These are phyloP conservation scores for Paralagenidium karlingii DNA, from an alignment of 352 stramenopile species.

Conservation along the genomic window DNA sequence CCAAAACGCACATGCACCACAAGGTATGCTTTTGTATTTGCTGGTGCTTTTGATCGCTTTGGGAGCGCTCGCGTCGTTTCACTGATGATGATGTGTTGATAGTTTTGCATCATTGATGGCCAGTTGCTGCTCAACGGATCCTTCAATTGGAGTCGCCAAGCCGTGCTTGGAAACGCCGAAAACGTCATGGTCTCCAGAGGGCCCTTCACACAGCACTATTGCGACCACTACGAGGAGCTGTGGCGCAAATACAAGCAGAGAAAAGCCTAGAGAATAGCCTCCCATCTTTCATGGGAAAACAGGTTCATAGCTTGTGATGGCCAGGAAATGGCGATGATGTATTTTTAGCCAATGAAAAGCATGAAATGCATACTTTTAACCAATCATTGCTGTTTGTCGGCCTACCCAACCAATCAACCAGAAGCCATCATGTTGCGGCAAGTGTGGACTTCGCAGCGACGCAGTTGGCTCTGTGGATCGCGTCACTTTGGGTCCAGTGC, in stretches of 20 bases:
- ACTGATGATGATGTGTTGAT: background rate
- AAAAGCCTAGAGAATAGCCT: too few relatives aligned
- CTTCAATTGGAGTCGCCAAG: constrained; percentile 68
- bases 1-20: constrained; percentile 55
- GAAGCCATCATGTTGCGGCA: too few relatives aligned
- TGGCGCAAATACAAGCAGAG: constrained; percentile 34
- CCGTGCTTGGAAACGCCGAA: constrained; percentile 43
- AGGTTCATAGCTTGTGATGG: background rate
- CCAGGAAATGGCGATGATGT: too few relatives aligned
- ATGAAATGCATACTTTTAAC: constrained; percentile 11
- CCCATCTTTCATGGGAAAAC: background rate
- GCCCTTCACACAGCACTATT: constrained; percentile 28
- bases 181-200: constrained; percentile 45
- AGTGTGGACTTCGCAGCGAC: too few relatives aligned
- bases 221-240: constrained; percentile 47
- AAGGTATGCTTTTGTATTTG: constrained; percentile 17
- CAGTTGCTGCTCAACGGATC: constrained; percentile 46
- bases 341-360: constrained; percentile 12
- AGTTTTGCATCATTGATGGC: constrained; percentile 66
- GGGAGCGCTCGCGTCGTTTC: background rate
- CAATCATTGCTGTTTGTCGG: constrained; percentile 7
- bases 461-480: too few relatives aligned
- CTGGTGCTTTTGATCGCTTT: background rate
- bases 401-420: too few relatives aligned
- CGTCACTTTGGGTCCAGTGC: too few relatives aligned